These are phyloP conservation scores for Ilyonectria sp. DNA, from an alignment of 2,329 filamentous ascomycete species.

Conservation along the genomic window DNA sequence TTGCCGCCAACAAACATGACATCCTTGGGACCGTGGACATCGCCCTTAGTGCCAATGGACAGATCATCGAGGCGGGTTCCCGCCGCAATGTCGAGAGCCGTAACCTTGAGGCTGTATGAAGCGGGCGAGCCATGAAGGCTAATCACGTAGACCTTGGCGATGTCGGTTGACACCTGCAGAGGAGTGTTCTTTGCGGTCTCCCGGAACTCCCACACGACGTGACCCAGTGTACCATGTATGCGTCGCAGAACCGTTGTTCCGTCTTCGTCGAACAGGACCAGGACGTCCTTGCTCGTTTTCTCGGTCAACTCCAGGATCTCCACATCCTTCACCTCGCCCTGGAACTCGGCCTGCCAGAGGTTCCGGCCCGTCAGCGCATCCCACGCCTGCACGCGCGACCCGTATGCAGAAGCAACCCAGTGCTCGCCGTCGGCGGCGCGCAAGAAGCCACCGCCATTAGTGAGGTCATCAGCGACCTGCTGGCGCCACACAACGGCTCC, in stretches of 20 bases:
- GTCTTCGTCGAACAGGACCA: constrained; percentile 77
- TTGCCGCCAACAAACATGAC: constrained; percentile 84
- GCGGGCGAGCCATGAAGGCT: constrained; percentile 79
- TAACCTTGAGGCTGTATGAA: constrained; percentile 83
- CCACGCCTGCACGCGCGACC: constrained; percentile 82
- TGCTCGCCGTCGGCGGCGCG: constrained; percentile 85
- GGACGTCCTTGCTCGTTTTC: constrained; percentile 76
- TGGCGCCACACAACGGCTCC: constrained; percentile 92
- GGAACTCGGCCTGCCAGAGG: constrained; percentile 79
- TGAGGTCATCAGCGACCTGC: constrained; percentile 69
- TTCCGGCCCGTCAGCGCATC: constrained; percentile 85
- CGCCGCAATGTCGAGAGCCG: constrained; percentile 79
- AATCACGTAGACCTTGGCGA: constrained; percentile 81
- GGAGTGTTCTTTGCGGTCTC: constrained; percentile 79
- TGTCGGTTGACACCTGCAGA: constrained; percentile 81
- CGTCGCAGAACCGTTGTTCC: constrained; percentile 75
- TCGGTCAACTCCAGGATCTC: constrained; percentile 83
- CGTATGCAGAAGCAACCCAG: constrained; percentile 81
- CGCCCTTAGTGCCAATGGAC: constrained; percentile 79
- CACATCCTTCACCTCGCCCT: constrained; percentile 75
- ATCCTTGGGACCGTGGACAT: constrained; percentile 75
- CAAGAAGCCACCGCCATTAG: constrained; percentile 67
- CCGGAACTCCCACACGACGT: constrained; percentile 83
- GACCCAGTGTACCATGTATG: constrained; percentile 80
- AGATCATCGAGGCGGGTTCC: constrained; percentile 82